phyloP scores from a whole-genome alignment of 257 asterid genomes.

The Jacaranda copaia region DNA sequence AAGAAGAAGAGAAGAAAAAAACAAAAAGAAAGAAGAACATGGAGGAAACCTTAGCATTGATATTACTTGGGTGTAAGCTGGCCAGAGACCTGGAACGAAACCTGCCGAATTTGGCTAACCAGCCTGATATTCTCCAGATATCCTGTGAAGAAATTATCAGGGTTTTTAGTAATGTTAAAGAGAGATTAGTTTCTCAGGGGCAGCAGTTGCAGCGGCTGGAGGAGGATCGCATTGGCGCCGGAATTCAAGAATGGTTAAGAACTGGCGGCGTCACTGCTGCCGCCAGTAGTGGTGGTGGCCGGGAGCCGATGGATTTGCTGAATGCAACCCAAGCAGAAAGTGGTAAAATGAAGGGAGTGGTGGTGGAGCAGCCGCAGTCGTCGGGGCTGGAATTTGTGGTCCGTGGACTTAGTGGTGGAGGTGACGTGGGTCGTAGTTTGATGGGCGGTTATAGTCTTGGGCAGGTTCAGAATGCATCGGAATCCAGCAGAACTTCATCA shows the following conservation, averaged over 20 bases:
- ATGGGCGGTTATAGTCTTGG: background rate
- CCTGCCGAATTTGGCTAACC: conserved; percentile 50
- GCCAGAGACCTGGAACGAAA: conserved; percentile 63
- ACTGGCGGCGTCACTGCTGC: conserved; percentile 21
- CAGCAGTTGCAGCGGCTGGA: conserved; percentile 28
- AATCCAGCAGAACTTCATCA: conserved; percentile 47
- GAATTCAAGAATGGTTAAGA: conserved; percentile 56
- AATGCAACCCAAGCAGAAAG: conserved; percentile 29
- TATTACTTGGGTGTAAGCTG: conserved; percentile 60
- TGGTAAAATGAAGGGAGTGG: conserved; percentile 24
- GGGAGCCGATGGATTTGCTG: conserved; percentile 43
- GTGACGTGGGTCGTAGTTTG: conserved; percentile 10
- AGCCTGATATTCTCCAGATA: conserved; percentile 42
- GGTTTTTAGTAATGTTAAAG: conserved; percentile 54
- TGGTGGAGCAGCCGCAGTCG: background rate
- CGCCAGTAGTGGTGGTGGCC: background rate
- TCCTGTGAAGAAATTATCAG: conserved; percentile 65
- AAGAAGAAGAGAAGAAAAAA: background rate
- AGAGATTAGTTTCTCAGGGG: conserved; percentile 38
- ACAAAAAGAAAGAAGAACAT: conserved; percentile 20
- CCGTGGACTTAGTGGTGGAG: conserved; percentile 28
- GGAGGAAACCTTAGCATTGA: conserved; percentile 58
- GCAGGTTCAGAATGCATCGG: conserved; percentile 35
- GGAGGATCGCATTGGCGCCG: conserved; percentile 37
- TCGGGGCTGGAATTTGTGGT: conserved; percentile 37